Percentiles rank a stretch among this genome's conserved stretches.
Conservation (phyloP, 257 asterid genomes). For the Solanum medicagineum region DNA sequence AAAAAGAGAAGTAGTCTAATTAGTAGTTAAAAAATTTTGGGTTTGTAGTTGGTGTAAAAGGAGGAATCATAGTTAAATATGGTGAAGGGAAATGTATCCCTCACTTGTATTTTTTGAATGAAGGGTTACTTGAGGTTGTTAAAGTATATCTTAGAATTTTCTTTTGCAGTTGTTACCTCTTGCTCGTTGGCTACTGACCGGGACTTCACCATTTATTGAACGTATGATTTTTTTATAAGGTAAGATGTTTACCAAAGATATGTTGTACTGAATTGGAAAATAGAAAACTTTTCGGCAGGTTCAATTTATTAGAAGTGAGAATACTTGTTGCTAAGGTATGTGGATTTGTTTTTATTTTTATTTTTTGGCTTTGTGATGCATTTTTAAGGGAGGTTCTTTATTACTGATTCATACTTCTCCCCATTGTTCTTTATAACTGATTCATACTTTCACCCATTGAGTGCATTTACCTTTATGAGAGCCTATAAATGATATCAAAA, state of each 20-base stretch:
- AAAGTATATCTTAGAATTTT: neutral
- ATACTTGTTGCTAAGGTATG: neutral
- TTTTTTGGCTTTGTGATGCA: neutral
- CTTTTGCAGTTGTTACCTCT: neutral
- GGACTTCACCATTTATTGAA: neutral
- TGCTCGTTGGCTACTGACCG: neutral
- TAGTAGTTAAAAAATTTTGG: neutral
- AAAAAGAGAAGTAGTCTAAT: neutral
- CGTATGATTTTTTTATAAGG: neutral
- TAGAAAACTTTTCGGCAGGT: neutral
- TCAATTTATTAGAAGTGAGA: neutral
- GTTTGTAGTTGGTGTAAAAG: neutral
- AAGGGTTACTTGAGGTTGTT: neutral
- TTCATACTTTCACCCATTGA: neutral
- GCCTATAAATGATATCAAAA: neutral
- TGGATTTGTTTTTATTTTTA: neutral
- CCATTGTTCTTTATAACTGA: neutral
- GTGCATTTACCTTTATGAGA: neutral
- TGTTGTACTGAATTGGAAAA: neutral
- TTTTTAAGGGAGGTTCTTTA: neutral
- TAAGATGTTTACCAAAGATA: neutral
- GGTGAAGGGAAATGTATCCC: neutral
- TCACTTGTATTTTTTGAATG: neutral
- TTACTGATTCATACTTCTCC: neutral
- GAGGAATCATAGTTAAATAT: neutral